Evolutionary conservation across 495 filamentous ascomycete species (phyloP).

Genomic region (Hypoxylon lienhwacheense): DNA sequence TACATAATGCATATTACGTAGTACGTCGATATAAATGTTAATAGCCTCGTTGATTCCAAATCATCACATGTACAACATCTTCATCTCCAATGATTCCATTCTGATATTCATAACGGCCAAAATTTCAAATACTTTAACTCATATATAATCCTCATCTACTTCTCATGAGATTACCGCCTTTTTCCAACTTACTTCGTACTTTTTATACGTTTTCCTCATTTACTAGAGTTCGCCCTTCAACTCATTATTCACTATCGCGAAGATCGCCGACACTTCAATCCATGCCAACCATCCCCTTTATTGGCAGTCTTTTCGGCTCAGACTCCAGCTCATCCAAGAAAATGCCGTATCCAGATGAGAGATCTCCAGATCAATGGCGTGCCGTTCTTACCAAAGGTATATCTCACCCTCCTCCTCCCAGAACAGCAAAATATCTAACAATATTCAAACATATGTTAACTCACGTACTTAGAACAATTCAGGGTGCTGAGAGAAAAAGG

Average conservation of each 20-base stretch:
- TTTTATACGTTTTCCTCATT: slow-evolving; percentile 46
- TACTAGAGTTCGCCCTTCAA: slow-evolving; percentile 34
- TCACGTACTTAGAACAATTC: slow-evolving; percentile 74
- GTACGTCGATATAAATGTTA: too few species aligned
- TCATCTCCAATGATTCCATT: slow-evolving; percentile 9
- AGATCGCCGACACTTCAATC: slow-evolving; percentile 47
- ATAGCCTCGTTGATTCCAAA: slow-evolving; percentile 28
- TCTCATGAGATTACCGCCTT: slow-evolving; percentile 59
- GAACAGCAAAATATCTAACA: neutral
- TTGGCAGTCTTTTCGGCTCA: slow-evolving; percentile 74
- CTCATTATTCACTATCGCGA: slow-evolving; percentile 6
- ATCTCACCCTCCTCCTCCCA: slow-evolving; percentile 10
- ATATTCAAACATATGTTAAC: slow-evolving; percentile 15
- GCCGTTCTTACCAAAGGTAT: slow-evolving; percentile 76
- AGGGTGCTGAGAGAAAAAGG: slow-evolving; percentile 86
- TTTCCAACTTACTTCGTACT: slow-evolving; percentile 56
- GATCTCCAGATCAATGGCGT: slow-evolving; percentile 82
- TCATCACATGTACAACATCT: slow-evolving; percentile 6
- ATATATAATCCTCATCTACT: slow-evolving; percentile 3
- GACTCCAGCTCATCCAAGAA: slow-evolving; percentile 47
- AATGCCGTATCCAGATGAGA: slow-evolving; percentile 81
- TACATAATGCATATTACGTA: neutral
- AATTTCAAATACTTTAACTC: neutral
- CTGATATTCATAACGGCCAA: neutral
- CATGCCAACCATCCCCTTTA: slow-evolving; percentile 74